These are phyloP conservation scores for Chaetothyriales sp. DNA, from an alignment of 2,329 filamentous ascomycete genomes.

Conservation along the genomic window DNA sequence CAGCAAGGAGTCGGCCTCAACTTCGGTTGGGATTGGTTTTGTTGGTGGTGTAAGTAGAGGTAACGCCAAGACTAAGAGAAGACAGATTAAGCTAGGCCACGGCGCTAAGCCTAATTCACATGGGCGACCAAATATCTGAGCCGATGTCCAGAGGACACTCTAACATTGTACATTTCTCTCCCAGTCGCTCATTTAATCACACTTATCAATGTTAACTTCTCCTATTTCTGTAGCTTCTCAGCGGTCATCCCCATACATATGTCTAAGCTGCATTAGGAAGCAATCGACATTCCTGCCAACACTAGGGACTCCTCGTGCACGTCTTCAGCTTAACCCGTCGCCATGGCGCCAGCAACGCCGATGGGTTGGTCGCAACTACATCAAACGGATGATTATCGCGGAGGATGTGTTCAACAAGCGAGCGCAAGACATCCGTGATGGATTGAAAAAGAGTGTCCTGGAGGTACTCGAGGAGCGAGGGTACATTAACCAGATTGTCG, in stretches of 20 bases:
- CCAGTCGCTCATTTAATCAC: neutral
- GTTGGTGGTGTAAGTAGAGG: too few species aligned
- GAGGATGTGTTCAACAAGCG: constrained; percentile 27
- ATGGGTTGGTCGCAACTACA: constrained; percentile 26
- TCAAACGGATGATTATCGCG: constrained; percentile 27
- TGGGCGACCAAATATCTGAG: neutral
- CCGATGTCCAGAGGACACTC: neutral
- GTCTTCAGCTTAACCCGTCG: neutral
- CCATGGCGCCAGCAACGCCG: constrained; percentile 11
- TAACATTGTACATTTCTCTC: neutral
- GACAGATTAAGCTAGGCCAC: neutral
- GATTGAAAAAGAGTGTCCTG: constrained; percentile 31
- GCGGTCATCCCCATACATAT: neutral
- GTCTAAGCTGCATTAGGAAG: neutral
- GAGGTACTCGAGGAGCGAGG: constrained; percentile 34
- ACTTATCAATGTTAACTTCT: neutral
- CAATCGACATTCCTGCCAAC: neutral
- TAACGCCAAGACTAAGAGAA: too few species aligned
- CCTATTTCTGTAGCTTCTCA: neutral
- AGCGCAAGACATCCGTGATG: constrained; percentile 31
- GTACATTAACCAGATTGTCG: constrained; percentile 33
- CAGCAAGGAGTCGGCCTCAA: too few species aligned
- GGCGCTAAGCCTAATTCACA: neutral
- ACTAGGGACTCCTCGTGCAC: neutral
- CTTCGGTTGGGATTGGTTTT: too few species aligned